Evolutionary conservation across 495 filamentous ascomycete genomes (phyloP), one percentile per base, ranked within the genome.

Genomic region (Hamigera avellanea): DNA sequence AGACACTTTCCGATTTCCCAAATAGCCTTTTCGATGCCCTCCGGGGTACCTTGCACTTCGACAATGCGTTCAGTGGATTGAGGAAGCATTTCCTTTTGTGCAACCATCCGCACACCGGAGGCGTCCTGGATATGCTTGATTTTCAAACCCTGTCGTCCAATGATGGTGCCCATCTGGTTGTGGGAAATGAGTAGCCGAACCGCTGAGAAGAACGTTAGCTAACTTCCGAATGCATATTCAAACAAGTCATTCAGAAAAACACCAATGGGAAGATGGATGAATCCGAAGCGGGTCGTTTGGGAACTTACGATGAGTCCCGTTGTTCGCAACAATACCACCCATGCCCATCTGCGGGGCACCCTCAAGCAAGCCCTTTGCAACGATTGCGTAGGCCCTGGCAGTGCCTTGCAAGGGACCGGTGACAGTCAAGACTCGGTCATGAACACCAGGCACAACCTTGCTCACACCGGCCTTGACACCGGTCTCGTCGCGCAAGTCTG

Each of bases 1-100:
- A 98, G 72, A 61, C 93, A 96, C 66, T 96, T 98, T 62, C 86
- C 89, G 44, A 98, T 98, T 55, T 98, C 91, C 93, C 91, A 96
- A 28, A 91, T 68, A 36, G 91, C 93, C 61, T 86, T 84, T 57
- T 95, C 84, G 49, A 98, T 88, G 31, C 91, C 87, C 23, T 91
- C 86, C 19, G 91, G 84, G 6, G 79, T 86, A 48, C 91, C 91
- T 56, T 89, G 83, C 34, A 98, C 83, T 55, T 96, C 93, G 37
- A 98, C 93, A 46, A 98, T 84, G 32, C 91, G 82, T 64, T 98
- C 91, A n/a, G 91, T 98, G 9, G 91, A 98, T 57, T 96, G 91
- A 17, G 91, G 91, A 21, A 96, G 79, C 91, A 98, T 96, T 53
- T 98, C 91, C 65, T 98, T 98, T 58, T 95, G 88, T 33, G 91